Percentiles rank a stretch among this genome's conserved stretches.
Conservation (phyloP, 2,329 filamentous ascomycete species). For the Microdochium bolleyi region DNA sequence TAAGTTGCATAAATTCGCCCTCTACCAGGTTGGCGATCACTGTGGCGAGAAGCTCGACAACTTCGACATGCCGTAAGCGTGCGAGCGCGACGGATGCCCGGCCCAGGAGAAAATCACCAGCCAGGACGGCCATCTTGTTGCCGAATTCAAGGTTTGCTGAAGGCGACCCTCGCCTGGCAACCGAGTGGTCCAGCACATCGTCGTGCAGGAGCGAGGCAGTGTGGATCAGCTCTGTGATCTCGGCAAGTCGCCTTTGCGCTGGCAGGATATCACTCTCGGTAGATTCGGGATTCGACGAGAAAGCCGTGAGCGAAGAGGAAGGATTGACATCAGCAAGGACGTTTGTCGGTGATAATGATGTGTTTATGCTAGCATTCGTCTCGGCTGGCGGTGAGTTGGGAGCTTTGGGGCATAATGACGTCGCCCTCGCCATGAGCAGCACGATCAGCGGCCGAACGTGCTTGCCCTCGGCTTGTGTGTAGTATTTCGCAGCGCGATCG, state of each 20-base stretch:
- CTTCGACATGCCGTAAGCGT: conserved; percentile 83
- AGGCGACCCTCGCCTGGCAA: conserved; percentile 72
- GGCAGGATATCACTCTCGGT: conserved; percentile 69
- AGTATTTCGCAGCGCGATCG: conserved; percentile 95
- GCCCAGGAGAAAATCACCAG: conserved; percentile 92
- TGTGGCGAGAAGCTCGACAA: conserved; percentile 87
- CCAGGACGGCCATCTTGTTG: conserved; percentile 98
- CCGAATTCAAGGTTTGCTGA: conserved; percentile 94
- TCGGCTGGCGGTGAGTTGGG: conserved; percentile 28
- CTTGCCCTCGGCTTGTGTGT: conserved; percentile 93
- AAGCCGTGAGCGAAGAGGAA: conserved; percentile 46
- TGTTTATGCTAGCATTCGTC: conserved; percentile 39
- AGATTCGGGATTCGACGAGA: conserved; percentile 32
- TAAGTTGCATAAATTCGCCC: conserved; percentile 98
- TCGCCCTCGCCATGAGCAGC: conserved; percentile 91
- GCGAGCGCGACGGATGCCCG: conserved; percentile 90
- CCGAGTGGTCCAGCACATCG: conserved; percentile 93
- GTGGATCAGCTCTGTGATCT: conserved; percentile 96
- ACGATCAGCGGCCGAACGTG: conserved; percentile 93
- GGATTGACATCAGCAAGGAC: conserved; percentile 80
- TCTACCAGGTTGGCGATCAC: conserved; percentile 97
- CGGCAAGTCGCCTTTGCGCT: conserved; percentile 84
- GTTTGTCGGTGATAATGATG: conserved; percentile 43
- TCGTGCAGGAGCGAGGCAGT: conserved; percentile 95
- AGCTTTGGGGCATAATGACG: conserved; percentile 64